These are phyloP conservation scores for Raddia distichophylla DNA, from an alignment of 176 grass and related monocot genomes.

Conservation along the genomic window DNA sequence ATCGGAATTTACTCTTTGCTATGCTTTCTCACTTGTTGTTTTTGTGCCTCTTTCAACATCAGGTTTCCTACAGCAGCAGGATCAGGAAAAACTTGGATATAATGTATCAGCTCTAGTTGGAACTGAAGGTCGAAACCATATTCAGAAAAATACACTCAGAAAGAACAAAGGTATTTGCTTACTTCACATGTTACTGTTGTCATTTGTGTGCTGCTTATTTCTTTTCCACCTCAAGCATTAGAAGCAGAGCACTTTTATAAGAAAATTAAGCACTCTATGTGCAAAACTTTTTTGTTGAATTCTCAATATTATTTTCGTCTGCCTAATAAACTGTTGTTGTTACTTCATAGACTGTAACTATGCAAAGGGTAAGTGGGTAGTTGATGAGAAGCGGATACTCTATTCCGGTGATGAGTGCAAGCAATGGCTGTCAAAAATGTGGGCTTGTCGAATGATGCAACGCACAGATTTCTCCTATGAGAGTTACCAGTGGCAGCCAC, in stretches of 20 bases:
- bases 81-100: constrained; percentile 25
- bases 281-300: not conserved
- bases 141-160: constrained; percentile 5
- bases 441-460: constrained; percentile 91
- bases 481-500: constrained; percentile 79
- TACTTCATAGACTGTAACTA: constrained; percentile 75
- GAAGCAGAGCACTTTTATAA: not conserved
- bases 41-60: constrained; percentile 16
- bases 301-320: not conserved
- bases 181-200: not conserved
- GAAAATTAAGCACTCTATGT: not conserved
- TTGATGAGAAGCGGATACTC: constrained; percentile 64
- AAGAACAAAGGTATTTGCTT: constrained; percentile 42
- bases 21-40: constrained; percentile 3
- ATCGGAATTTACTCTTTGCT: constrained; percentile 16
- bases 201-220: not conserved
- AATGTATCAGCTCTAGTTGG: not conserved
- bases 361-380: constrained; percentile 90
- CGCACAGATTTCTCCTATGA: constrained; percentile 76
- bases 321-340: constrained; percentile 19
- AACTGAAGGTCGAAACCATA: constrained; percentile 11
- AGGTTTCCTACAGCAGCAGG: constrained; percentile 40
- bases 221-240: constrained; percentile 24
- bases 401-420: constrained; percentile 91
- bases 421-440: constrained; percentile 87